Evolutionary conservation across 2,329 filamentous ascomycete genomes (phyloP), one percentile per base, ranked within the genome.

Genomic region (Fusarium tricinctum): DNA sequence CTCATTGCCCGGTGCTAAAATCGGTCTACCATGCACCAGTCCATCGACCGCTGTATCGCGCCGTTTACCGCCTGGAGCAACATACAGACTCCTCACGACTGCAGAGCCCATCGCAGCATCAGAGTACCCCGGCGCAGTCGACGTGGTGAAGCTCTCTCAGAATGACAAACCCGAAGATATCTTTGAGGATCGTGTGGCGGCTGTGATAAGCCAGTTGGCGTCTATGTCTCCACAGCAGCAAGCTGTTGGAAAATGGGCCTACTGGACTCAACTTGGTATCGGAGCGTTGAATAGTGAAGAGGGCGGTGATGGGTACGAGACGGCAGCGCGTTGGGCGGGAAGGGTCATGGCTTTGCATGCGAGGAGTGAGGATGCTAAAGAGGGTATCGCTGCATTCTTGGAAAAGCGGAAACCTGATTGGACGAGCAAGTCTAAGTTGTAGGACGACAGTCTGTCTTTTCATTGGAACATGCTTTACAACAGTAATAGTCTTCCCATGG

Each of bases 241-340:
- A 10, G 72, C 70, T 0, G 22, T 72, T 6, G 72, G 72, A 0
- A 74, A 74, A 50, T 74, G 72, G 72, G 69, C 72, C 2, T 74
- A 65, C 14, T 70, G 72, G 70, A 60, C 72, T 0, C 72, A 74
- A 17, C 33, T 74, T 12, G 61, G 61, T 0, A 62, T 74, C 5
- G 45, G 58, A 1, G 56, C 38, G 1, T 28, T 48, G 1, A 22
- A 52, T 2, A 42, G 45, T 5, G 44, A 46, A 9, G 56, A 55
- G 6, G 68, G 59, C 3, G 62, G 60, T 5, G 70, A 74, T 54
- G 71, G 68, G 2, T 74, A 65, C 8, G 70, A 71, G n/a, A 39
- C 45, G 10, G 69, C 70, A 6, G 55, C 65, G 17, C 19, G 39
- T 1, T 74, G 70, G 72, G 69, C 72, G 4, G 72, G 64, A 6